Base-by-base conservation (phyloP, 768 basidiomycete species). In the Collybia nuda region DNA sequence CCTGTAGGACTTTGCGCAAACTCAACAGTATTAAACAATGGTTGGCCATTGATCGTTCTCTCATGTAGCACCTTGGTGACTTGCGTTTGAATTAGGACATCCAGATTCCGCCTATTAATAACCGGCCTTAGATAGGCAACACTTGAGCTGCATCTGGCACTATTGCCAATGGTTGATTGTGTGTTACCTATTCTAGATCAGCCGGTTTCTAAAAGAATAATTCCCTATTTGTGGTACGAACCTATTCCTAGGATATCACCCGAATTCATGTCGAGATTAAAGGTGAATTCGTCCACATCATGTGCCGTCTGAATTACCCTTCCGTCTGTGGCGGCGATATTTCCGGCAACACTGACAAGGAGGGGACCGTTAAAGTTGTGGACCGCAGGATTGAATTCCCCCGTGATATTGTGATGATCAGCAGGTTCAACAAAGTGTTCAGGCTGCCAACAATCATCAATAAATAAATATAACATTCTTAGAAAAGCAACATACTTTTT, bases 321-420 rank as follows among this genome's bases (percentile, higher is more conserved):
- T 2, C 41, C 23, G 43, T 66, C 66, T 18, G 64, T 57, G 12
- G 56, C 26, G 5, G 45, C 29, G 11, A 57, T 21, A 22, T 46
- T 56, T 0, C 63, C 60, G 21, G 58, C 48, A 19, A 66, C 57
- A 38, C 58, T 58, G 36, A 67, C 60, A 14, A 44, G 47, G 45
- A 36, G 59, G 15, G 53, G 54, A 1, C 68, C 68, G n/a, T 51
- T 38, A 32, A 54, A 58, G 21, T 62, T 57, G 51, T 69, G 68
- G n/a, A 64, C 49, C 0, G 50, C 26, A 17, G 70, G 66, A 37
- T 61, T 54, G 45, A 62, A 62, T 44, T 69, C 53, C 12, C 66
- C 64, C 2, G 59, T 56, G 22, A 56, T 63, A 46, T 64, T 57
- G 47, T 62, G 66, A 38, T 57, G 21, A 43, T 66, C 64, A 3